Evolutionary conservation across 345 rosid species (phyloP), one percentile per base, ranked within the genome.

Genomic region (Populus tremula): DNA sequence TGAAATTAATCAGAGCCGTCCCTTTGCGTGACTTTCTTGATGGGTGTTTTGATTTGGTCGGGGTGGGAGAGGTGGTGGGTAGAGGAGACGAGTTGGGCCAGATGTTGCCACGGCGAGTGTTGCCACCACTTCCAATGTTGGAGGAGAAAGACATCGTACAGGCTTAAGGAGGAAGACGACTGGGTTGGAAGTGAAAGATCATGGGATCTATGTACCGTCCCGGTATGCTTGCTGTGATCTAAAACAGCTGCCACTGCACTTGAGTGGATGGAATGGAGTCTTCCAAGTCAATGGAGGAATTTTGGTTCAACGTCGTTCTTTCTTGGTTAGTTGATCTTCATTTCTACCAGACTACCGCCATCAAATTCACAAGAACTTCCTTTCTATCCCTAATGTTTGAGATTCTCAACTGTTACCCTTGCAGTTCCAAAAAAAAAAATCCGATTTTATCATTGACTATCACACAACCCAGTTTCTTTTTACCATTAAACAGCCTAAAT

Each of bases 21-120:
- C 95, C 88, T 84, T 87, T 88, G 13, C 97, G 92, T 10, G 89
- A 76, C 81, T 88, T 96, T n/a, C 94, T 84, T 9, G 88, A 79
- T 16, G 89, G 75, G 59, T 75, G 83, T 80, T 91, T 94, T 2
- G 97, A 86, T 80, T 91, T 82, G 71, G 75, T 5, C 35, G 76
- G 84, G 59, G 87, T 36, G 74, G 86, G 31, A 47, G 85, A 54
- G 41, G 87, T 23, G 6, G 89, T 21, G 25, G 91, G 92, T 45
- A 92, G 91, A 35, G 85, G 81, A 33, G 36, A 33, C 0, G 92
- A 82, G 50, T 80, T 82, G 5, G 88, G 86, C 93, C 93, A 86
- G 21, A 85, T 83, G 43, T 69, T 89, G 54, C 88, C 87, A 67
- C 98, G 94, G 83, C 94, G 93, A 61, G 80, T 70, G 85, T 84